Percentiles rank a stretch among this genome's conserved stretches.
phyloP scores from a whole-genome alignment of 164 flowering plant genomes.

The Magnolia officinalis region DNA sequence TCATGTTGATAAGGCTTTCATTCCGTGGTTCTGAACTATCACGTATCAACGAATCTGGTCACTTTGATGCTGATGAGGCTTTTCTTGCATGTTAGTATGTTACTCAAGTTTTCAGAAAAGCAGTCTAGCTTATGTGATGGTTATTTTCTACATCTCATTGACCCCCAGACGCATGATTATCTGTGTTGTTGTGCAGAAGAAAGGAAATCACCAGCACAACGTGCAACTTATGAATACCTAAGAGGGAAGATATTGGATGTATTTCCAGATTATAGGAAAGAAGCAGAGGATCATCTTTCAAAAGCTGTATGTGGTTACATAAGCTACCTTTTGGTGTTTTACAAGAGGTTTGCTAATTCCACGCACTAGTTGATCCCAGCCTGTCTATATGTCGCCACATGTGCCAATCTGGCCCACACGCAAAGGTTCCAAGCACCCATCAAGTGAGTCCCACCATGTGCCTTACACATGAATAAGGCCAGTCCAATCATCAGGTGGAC shows the following conservation, averaged over 20 bases:
- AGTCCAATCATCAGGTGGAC: too few relatives aligned
- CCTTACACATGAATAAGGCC: too few relatives aligned
- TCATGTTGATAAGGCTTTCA: too few relatives aligned
- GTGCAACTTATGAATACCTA: constrained; percentile 70
- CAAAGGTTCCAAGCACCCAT: neutral
- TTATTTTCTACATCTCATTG: neutral
- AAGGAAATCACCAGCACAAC: constrained; percentile 52
- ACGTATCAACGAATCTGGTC: neutral
- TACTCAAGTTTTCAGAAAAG: neutral
- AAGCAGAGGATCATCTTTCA: constrained; percentile 94
- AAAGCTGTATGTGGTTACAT: constrained; percentile 68
- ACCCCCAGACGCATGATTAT: neutral
- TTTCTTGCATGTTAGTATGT: neutral
- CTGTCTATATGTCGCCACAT: neutral
- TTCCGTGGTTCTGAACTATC: neutral
- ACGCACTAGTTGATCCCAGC: neutral
- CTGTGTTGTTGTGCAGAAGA: constrained; percentile 40
- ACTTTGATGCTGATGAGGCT: neutral
- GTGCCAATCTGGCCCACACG: neutral
- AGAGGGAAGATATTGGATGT: constrained; percentile 84
- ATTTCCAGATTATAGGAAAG: constrained; percentile 68
- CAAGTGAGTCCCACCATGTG: neutral
- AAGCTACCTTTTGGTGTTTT: constrained; percentile 4
- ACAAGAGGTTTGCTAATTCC: neutral
- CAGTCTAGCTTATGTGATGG: neutral